phyloP scores from a whole-genome alignment of 371 early-diverging fungal species.

The Apophysomyces sp. region DNA sequence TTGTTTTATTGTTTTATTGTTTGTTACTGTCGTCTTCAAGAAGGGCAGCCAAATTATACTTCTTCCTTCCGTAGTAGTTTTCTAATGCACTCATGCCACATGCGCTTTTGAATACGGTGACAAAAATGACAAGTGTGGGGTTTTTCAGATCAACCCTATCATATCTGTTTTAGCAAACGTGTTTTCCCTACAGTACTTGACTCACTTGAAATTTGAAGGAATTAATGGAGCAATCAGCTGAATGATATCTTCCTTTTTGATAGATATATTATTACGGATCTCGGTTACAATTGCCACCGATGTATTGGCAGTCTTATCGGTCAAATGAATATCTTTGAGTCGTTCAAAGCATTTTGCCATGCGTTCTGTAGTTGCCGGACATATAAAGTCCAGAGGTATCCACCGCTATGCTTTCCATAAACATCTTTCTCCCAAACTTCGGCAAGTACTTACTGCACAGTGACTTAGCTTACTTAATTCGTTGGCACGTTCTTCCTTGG shows the following conservation, averaged over 20 bases:
- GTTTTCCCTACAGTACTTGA: not conserved
- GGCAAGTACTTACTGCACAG: slow-evolving; percentile 32
- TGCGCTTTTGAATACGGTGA: slow-evolving; percentile 55
- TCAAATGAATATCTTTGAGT: slow-evolving; percentile 18
- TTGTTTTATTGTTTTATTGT: not conserved
- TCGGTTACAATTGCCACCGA: slow-evolving; percentile 50
- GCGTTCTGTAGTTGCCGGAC: slow-evolving; percentile 44
- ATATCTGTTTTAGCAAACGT: not conserved
- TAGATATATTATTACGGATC: slow-evolving; percentile 41
- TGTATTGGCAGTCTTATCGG: slow-evolving; percentile 9
- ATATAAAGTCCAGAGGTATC: slow-evolving; percentile 54
- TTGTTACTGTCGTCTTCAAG: slow-evolving; percentile 4
- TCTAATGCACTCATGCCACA: slow-evolving; percentile 47
- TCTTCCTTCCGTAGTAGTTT: slow-evolving; percentile 44
- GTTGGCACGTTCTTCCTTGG: slow-evolving; percentile 22
- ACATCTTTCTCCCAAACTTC: not conserved
- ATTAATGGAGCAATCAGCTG: slow-evolving; percentile 41
- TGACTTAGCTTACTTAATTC: slow-evolving; percentile 26
- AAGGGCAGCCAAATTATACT: slow-evolving; percentile 39
- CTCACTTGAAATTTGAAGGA: slow-evolving; percentile 41
- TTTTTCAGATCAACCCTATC: slow-evolving; percentile 43
- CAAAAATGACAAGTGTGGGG: slow-evolving; percentile 48
- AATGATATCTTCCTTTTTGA: slow-evolving; percentile 42
- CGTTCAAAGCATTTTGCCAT: slow-evolving; percentile 37
- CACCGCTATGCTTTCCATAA: slow-evolving; percentile 29